Evolutionary conservation across 2,329 filamentous ascomycete genomes (phyloP).

Genomic region (Ambrosiella beaveri): DNA sequence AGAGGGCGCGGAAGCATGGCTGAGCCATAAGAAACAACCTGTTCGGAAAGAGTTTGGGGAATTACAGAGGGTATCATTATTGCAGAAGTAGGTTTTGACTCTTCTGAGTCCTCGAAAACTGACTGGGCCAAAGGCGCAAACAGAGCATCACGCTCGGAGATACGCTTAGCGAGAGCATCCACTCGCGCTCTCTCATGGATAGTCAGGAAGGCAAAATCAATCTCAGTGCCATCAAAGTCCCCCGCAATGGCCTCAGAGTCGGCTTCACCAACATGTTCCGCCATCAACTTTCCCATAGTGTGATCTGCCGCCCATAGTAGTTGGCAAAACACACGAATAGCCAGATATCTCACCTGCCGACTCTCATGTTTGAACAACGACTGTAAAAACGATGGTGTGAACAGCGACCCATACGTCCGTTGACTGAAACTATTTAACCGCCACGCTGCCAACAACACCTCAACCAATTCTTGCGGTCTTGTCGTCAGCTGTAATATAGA

Average conservation of each 20-base stretch:
- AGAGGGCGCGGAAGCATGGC: conserved; percentile 50
- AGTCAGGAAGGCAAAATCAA: conserved; percentile 63
- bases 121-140: conserved; percentile 1
- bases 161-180: conserved; percentile 17
- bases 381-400: conserved; percentile 52
- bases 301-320: conserved; percentile 65
- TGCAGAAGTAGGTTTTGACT: conserved; percentile 11
- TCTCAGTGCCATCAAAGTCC: conserved; percentile 53
- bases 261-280: conserved; percentile 42
- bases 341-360: conserved; percentile 55
- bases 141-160: conserved; percentile 1
- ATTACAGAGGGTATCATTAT: conserved; percentile 15
- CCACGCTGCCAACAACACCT: conserved; percentile 51
- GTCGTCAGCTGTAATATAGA: conserved; percentile 7
- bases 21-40: conserved; percentile 47
- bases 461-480: conserved; percentile 17
- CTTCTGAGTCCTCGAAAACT: conserved; percentile 5
- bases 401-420: conserved; percentile 44
- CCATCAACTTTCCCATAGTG: conserved; percentile 55
- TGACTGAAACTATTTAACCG: conserved; percentile 64
- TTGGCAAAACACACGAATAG: conserved; percentile 63
- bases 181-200: conserved; percentile 39
- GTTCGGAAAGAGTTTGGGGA: conserved; percentile 33
- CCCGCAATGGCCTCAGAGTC: conserved; percentile 46
- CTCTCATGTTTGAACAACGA: conserved; percentile 44